Evolutionary conservation across 2,329 filamentous ascomycete genomes (phyloP), one percentile per base, ranked within the genome.

Genomic region (Colletotrichum salicis): DNA sequence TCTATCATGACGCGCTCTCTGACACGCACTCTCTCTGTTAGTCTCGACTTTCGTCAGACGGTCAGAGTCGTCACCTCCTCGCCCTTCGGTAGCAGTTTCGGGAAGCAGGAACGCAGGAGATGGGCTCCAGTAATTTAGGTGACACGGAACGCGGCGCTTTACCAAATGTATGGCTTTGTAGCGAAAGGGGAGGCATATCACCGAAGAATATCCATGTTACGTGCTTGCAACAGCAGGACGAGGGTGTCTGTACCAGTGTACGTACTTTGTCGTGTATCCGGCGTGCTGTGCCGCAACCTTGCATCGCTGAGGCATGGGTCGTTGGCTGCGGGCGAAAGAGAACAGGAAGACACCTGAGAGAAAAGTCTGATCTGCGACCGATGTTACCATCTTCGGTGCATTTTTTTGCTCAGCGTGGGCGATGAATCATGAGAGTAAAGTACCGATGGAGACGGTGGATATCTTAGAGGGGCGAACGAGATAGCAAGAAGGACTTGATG

Each of bases 361-460:
- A 65, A 67, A 67, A 67, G 48, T 61, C 29, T 61, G 29, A 51
- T 61, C 29, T 24, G 37, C 33, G 22, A 29, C 35, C 27, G 29
- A 48, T 61, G 22, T 24, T 11, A 41, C 22, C 22, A n/a, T 31
- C 4, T 6, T 48, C 13, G 31, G 61, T 12, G 24, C 2, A 45
- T 27, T 5, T 45, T 54, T 10, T 33, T 33, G 10, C 57, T 1
- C 37, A n/a, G 41, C 41, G 41, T 48, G 8, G 41, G 41, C 41
- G 22, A 29, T 8, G 15, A 15, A 19, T 29, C 10, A 29, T 45
- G 24, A 45, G 29, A 33, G 13, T 11, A 29, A 31, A 29, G 19
- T n/a, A 10, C 29, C 10, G 54, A 48, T 48, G 27, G 41, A 48
- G 37, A 15, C 41, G 19, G 41, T 33, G 27, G n/a, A 19, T 13